phyloP scores from a whole-genome alignment of 2,329 filamentous ascomycete species.

The Aureobasidium vineae region DNA sequence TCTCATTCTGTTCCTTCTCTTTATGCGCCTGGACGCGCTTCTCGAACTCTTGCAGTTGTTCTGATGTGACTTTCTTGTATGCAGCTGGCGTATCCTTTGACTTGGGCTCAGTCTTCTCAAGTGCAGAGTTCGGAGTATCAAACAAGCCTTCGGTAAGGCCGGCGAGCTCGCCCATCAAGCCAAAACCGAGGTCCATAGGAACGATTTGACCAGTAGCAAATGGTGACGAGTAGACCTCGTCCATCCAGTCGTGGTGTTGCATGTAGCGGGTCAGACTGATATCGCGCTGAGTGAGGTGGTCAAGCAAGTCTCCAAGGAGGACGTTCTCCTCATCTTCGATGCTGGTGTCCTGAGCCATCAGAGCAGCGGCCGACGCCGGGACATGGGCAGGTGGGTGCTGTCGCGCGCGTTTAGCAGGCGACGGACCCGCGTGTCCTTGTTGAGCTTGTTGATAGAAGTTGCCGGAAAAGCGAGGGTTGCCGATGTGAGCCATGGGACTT shows the following conservation, averaged over 20 bases:
- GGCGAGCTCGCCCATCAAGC: slow-evolving; percentile 72
- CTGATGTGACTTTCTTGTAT: slow-evolving; percentile 60
- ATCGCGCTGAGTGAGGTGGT: slow-evolving; percentile 83
- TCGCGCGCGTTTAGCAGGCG: slow-evolving; percentile 49
- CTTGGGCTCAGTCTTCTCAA: slow-evolving; percentile 28
- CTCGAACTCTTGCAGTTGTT: slow-evolving; percentile 80
- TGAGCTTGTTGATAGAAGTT: slow-evolving; percentile 29
- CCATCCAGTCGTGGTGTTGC: slow-evolving; percentile 99
- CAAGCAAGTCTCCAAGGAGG: slow-evolving; percentile 82
- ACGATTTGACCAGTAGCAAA: slow-evolving; percentile 83
- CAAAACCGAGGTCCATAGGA: slow-evolving; percentile 82
- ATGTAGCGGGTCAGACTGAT: slow-evolving; percentile 83
- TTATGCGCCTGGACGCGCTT: slow-evolving; percentile 72
- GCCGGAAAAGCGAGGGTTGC: slow-evolving; percentile 29
- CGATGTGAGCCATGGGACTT: slow-evolving; percentile 29
- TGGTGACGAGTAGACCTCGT: slow-evolving; percentile 88
- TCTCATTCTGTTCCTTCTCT: slow-evolving; percentile 71
- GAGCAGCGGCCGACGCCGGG: slow-evolving; percentile 47
- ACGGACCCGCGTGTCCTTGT: slow-evolving; percentile 38
- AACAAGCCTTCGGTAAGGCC: slow-evolving; percentile 83
- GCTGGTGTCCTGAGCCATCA: slow-evolving; percentile 45
- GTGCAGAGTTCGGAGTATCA: slow-evolving; percentile 53
- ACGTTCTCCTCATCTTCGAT: slow-evolving; percentile 90
- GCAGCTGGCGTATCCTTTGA: slow-evolving; percentile 39
- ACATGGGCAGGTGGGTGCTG: slow-evolving; percentile 41